Evolutionary conservation across 2,329 filamentous ascomycete genomes (phyloP).

Genomic region (Fusarium torreyae): DNA sequence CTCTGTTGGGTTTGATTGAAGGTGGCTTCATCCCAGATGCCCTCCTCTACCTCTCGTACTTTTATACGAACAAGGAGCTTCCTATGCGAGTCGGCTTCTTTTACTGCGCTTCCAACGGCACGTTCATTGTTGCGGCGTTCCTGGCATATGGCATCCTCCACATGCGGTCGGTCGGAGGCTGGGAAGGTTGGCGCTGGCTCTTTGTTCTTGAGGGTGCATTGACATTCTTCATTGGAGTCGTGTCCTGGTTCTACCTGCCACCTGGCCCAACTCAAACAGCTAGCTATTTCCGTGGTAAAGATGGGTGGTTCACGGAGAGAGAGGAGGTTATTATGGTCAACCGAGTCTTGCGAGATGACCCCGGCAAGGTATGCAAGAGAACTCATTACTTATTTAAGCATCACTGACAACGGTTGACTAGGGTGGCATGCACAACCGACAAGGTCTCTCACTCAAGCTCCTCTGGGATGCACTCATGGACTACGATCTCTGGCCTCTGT

Average conservation of each 20-base stretch:
- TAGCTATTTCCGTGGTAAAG: conserved; percentile 65
- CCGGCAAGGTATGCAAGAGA: conserved; percentile 54
- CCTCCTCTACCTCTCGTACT: conserved; percentile 77
- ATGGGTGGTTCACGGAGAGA: conserved; percentile 70
- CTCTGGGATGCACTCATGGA: conserved; percentile 66
- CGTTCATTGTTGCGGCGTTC: conserved; percentile 14
- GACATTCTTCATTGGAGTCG: conserved; percentile 49
- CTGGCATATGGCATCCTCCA: conserved; percentile 66
- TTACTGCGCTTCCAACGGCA: conserved; percentile 64
- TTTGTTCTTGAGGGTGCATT: conserved; percentile 60
- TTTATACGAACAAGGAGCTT: conserved; percentile 69
- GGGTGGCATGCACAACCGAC: conserved; percentile 71
- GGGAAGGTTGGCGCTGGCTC: conserved; percentile 71
- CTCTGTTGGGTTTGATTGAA: conserved; percentile 55
- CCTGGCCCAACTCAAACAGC: conserved; percentile 61
- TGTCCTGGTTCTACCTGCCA: conserved; percentile 46
- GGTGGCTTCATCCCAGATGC: conserved; percentile 36
- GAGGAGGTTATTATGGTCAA: conserved; percentile 71
- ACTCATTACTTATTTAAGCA: accelerated
- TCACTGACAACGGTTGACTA: conserved; percentile 44
- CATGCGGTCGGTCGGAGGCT: conserved; percentile 65
- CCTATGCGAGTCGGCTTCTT: conserved; percentile 76
- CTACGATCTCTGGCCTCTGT: conserved; percentile 64
- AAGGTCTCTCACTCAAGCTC: conserved; percentile 64
- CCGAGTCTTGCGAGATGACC: conserved; percentile 69